These are phyloP conservation scores for Orbilia javanica DNA, from an alignment of 2,329 filamentous ascomycete species.

Conservation along the genomic window DNA sequence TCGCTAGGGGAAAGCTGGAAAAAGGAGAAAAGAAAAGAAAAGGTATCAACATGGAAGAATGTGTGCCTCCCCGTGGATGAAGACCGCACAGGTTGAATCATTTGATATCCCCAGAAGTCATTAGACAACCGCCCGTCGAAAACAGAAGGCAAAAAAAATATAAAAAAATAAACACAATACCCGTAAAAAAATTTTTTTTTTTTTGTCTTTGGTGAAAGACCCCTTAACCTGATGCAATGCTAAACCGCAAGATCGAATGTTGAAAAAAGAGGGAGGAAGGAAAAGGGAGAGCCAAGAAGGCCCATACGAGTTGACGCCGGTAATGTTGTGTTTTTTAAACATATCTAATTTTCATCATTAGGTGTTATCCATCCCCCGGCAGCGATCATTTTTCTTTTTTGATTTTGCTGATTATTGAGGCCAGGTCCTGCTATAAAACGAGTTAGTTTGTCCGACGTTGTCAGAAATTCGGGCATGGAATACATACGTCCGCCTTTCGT, in stretches of 20 bases:
- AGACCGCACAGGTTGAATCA: background rate
- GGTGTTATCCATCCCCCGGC: background rate
- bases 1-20: too few species aligned
- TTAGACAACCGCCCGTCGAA: background rate
- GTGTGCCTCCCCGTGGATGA: background rate
- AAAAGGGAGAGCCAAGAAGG: background rate
- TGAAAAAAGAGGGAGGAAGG: background rate
- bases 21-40: background rate
- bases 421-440: constrained; percentile 41
- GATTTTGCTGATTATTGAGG: constrained; percentile 51
- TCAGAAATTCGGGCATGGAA: constrained; percentile 21
- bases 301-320: constrained; percentile 6
- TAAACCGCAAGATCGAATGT: constrained; percentile 8
- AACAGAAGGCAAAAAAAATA: too few species aligned
- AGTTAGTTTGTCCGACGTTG: constrained; percentile 10
- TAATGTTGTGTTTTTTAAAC: background rate
- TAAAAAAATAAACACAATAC: background rate
- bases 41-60: background rate
- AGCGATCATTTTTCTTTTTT: constrained; percentile 49
- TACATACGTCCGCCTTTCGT: constrained; percentile 53
- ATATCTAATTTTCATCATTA: background rate
- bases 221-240: constrained; percentile 24
- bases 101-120: background rate
- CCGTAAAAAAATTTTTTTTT: too few species aligned
- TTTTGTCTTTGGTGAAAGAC: constrained; percentile 4